Percentiles rank a stretch among this genome's conserved stretches.
These are phyloP conservation scores for Staphylotrichum longicolle DNA, from an alignment of 495 filamentous ascomycete genomes.

Conservation along the genomic window DNA sequence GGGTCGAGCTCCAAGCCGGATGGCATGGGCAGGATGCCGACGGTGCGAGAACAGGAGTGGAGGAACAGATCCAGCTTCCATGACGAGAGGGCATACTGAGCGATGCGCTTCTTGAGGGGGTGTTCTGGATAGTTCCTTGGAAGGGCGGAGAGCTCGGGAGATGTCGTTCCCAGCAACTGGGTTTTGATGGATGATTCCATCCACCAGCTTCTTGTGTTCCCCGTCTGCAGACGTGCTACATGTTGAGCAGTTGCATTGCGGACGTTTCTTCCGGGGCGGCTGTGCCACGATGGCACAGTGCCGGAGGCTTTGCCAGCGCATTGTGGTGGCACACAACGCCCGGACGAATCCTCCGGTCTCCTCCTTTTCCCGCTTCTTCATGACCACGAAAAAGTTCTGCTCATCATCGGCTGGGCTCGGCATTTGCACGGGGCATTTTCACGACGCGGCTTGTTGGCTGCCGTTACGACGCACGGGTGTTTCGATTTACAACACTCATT, in stretches of 20 bases:
- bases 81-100: constrained; percentile 11
- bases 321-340: no score
- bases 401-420: background rate
- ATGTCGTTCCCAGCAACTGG: background rate
- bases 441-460: background rate
- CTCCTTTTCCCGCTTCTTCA: background rate
- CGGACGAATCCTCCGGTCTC: no score
- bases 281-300: no score
- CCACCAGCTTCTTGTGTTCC: no score
- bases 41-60: constrained; percentile 17
- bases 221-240: no score
- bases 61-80: constrained; percentile 20
- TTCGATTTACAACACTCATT: constrained; percentile 3
- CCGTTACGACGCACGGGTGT: background rate
- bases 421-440: no score
- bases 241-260: no score
- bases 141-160: background rate
- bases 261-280: no score
- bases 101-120: background rate
- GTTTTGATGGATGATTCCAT: background rate
- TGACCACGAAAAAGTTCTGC: background rate
- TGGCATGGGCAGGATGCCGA: constrained; percentile 15
- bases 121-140: constrained; percentile 8
- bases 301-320: no score
- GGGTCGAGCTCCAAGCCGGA: constrained; percentile 30